Base-by-base conservation (phyloP, 1,284 basidiomycete species). In the Amylostereum chailletii region DNA sequence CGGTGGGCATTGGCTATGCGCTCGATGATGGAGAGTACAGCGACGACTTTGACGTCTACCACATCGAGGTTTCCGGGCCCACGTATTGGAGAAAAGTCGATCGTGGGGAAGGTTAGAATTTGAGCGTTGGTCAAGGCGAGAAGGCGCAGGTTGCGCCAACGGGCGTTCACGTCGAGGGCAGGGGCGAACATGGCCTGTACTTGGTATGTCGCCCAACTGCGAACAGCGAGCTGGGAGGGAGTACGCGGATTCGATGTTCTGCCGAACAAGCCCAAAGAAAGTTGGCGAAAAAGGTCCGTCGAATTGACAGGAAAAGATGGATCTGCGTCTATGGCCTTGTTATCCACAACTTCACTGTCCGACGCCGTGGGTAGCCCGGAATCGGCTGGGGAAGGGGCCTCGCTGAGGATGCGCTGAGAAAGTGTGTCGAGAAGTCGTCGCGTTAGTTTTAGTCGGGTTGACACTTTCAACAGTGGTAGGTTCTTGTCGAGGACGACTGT, bases 81-180 rank as follows among this genome's bases (percentile, higher is more conserved):
- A 30, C 42, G 31, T 41, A 50, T 29, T 9, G 47, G 33, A 45
- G 52, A 30, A 4, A 47, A 9, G 43, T 46, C 51, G 48, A 58
- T 58, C 58, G 51, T 47, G 47, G 36, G 60, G 55, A 42, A 69
- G 8, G 30, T 50, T n/a, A 4, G 51, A 32, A 1, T 53, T 44
- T 9, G 54, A 8, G 48, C 54, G 34, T 52, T 55, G 26, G 58
- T 55, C 1, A 60, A 46, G 0, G 61, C 61, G 10, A 65, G 56
- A 9, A 60, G 51, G 7, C 53, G 34, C 4, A 64, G 48, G 36
- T 58, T 59, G 42, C 52, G 58, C 63, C 63, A 64, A 19, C 55
- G 55, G 29, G 52, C 34, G 42, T 57, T 54, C 4, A 49, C 9
- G 3, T 31, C 40, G 3, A 32, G 31, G 1, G 45, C 42, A 2